phyloP scores from a whole-genome alignment of 2,329 filamentous ascomycete genomes.

The Alternaria novae-zelandiae region DNA sequence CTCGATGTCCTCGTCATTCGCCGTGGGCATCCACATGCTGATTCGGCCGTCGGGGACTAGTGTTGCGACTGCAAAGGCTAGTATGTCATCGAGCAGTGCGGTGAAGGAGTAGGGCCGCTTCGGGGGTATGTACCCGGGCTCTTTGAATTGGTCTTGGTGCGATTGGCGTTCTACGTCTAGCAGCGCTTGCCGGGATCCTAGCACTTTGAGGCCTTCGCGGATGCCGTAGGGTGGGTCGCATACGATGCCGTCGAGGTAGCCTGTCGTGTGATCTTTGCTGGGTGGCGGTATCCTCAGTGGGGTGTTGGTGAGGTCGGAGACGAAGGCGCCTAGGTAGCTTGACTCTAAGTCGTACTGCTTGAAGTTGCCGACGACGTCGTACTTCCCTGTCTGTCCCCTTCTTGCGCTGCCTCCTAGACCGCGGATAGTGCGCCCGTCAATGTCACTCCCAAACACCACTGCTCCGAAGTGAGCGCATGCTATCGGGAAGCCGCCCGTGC shows the following conservation, averaged over 20 bases:
- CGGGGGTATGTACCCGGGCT: conserved; percentile 74
- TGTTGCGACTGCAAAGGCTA: conserved; percentile 77
- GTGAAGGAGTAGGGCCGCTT: conserved; percentile 93
- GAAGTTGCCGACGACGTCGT: conserved; percentile 74
- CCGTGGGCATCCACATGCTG: conserved; percentile 97
- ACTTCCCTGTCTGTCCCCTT: conserved; percentile 50
- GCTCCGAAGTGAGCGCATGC: conserved; percentile 92
- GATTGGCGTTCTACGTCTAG: conserved; percentile 30
- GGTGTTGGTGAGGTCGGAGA: conserved; percentile 86
- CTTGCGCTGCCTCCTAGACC: conserved; percentile 62
- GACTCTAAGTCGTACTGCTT: conserved; percentile 76
- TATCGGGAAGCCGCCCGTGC: conserved; percentile 90
- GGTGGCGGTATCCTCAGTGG: conserved; percentile 61
- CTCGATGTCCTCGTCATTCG: conserved; percentile 67
- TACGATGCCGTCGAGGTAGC: conserved; percentile 85
- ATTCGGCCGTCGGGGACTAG: conserved; percentile 81
- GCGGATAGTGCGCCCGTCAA: conserved; percentile 87
- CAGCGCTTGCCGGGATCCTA: conserved; percentile 71
- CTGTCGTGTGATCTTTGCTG: conserved; percentile 13
- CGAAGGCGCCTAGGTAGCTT: conserved; percentile 77
- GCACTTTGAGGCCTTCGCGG: conserved; percentile 85
- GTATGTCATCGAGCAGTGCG: conserved; percentile 87
- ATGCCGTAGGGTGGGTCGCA: conserved; percentile 98
- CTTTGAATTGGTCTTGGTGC: conserved; percentile 35
- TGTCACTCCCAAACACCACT: conserved; percentile 83